phyloP scores from a whole-genome alignment of 768 basidiomycete genomes.

The Coprinopsis cinerea region DNA sequence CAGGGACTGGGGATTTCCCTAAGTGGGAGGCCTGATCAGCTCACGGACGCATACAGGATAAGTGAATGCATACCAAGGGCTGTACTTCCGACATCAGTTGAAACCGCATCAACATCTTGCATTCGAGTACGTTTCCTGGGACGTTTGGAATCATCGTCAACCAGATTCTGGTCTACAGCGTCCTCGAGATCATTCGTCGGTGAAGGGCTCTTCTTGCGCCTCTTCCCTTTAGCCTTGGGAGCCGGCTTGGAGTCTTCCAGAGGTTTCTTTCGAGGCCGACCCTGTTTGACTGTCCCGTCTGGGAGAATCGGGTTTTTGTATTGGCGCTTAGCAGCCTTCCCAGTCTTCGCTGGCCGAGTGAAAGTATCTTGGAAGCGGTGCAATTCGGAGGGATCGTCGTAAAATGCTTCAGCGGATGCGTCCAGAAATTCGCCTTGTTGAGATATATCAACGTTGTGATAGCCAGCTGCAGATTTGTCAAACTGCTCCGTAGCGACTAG shows the following conservation, averaged over 20 bases:
- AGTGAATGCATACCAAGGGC: too few relatives aligned
- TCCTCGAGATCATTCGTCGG: too few relatives aligned
- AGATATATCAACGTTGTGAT: constrained; percentile 40
- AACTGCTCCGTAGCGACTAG: constrained; percentile 63
- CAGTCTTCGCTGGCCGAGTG: constrained; percentile 28
- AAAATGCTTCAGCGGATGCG: constrained; percentile 48
- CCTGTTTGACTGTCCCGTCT: constrained; percentile 51
- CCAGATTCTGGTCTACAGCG: neutral
- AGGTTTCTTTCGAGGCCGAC: constrained; percentile 45
- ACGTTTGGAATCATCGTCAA: neutral
- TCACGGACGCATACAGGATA: too few relatives aligned
- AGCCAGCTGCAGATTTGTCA: constrained; percentile 40
- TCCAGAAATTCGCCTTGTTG: constrained; percentile 50
- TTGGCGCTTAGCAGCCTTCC: constrained; percentile 30
- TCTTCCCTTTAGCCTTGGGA: neutral
- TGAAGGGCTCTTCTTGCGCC: constrained; percentile 4
- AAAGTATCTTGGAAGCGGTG: constrained; percentile 44
- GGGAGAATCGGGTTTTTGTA: constrained; percentile 43
- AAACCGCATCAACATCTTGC: neutral
- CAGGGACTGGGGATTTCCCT: too few relatives aligned
- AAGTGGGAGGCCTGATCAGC: too few relatives aligned
- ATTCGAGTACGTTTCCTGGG: neutral
- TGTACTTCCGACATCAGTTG: too few relatives aligned
- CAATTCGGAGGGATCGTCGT: constrained; percentile 36
- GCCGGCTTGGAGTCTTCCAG: constrained; percentile 14